Evolutionary conservation across 2,329 filamentous ascomycete species (phyloP).

Genomic region (Ceratocystis variospora): DNA sequence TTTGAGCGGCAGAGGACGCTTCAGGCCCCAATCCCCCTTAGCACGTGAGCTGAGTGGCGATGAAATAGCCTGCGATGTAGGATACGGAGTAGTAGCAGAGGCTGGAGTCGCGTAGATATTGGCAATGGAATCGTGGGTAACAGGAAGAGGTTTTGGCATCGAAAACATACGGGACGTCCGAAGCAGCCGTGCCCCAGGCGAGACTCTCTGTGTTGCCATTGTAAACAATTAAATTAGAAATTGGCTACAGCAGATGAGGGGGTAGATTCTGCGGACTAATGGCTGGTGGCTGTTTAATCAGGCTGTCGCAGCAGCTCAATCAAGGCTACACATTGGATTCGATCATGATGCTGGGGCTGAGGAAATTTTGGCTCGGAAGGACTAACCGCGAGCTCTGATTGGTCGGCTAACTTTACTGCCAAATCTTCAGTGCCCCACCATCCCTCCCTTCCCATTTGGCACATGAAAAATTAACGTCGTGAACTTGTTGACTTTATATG

Average conservation of each 20-base stretch:
- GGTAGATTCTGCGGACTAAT: neutral
- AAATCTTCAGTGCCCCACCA: slow-evolving; percentile 9
- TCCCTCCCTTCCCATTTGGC: neutral
- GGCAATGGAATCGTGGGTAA: slow-evolving; percentile 38
- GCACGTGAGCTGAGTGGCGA: slow-evolving; percentile 58
- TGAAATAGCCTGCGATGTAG: slow-evolving; percentile 70
- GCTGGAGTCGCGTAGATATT: slow-evolving; percentile 27
- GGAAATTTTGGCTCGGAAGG: slow-evolving; percentile 16
- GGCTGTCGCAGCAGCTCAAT: neutral
- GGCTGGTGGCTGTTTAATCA: neutral
- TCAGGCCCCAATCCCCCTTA: slow-evolving; percentile 85
- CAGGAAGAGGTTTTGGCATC: slow-evolving; percentile 60
- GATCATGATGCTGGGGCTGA: slow-evolving; percentile 11
- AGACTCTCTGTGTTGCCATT: slow-evolving; percentile 27
- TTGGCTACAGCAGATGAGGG: neutral
- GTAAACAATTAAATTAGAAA: neutral
- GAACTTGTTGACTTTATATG: neutral
- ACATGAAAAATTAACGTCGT: neutral
- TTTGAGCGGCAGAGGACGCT: slow-evolving; percentile 65
- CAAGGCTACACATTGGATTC: neutral
- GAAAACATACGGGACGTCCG: slow-evolving; percentile 83
- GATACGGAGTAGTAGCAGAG: slow-evolving; percentile 55
- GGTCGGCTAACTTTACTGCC: slow-evolving; percentile 3
- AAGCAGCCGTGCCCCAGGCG: slow-evolving; percentile 56
- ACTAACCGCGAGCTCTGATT: slow-evolving; percentile 14